A percentile compares a stretch with the other conserved stretches of the same genome.
Evolutionary conservation across 305 asterid species (phyloP).

Genomic region (Lippia alba): DNA sequence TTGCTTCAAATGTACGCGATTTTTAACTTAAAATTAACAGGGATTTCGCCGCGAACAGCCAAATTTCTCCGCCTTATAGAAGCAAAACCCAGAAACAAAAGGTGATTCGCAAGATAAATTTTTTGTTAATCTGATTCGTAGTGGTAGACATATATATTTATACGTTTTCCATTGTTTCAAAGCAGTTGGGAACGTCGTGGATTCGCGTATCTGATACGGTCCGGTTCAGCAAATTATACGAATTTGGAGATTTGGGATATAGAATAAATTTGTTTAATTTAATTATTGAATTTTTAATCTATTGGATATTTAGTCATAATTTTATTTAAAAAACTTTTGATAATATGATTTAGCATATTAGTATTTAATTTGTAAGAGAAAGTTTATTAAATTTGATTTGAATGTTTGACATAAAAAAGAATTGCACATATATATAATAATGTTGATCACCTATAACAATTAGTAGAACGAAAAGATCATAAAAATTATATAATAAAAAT

Average conservation of each 20-base stretch:
- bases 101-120: constrained; percentile 2
- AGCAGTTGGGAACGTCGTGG: not conserved
- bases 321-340: too few species aligned
- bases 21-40: not conserved
- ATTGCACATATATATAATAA: too few species aligned
- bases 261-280: not conserved
- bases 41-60: not conserved
- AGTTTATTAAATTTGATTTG: too few species aligned
- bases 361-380: too few species aligned
- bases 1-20: not conserved
- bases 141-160: not conserved
- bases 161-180: not conserved
- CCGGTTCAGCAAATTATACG: not conserved
- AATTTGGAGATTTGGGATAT: not conserved
- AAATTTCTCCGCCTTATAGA: not conserved
- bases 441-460: too few species aligned
- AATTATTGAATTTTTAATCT: not conserved
- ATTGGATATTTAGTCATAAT: not conserved
- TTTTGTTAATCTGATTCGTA: not conserved
- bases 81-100: not conserved
- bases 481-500: too few species aligned
- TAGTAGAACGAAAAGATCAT: too few species aligned
- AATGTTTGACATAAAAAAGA: too few species aligned
- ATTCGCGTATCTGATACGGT: constrained; percentile 5
- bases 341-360: too few species aligned